phyloP scores from a whole-genome alignment of 2,329 filamentous ascomycete species.

The Anisogramma anomala region DNA sequence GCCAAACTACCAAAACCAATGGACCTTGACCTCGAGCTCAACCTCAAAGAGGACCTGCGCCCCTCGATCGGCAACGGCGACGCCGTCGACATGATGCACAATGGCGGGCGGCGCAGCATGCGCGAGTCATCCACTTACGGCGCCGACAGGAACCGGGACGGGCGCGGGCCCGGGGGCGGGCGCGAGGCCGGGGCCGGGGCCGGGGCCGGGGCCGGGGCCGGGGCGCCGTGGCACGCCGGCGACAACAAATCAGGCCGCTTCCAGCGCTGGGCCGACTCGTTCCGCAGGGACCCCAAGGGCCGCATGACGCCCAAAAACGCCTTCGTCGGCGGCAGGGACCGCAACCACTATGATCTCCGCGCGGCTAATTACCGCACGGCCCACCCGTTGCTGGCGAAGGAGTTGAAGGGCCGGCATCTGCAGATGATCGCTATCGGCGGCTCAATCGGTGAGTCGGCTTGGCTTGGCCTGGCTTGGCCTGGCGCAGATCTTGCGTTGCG shows the following conservation, averaged over 20 bases:
- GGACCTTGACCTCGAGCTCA: conserved; percentile 40
- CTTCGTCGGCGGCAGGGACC: conserved; percentile 21
- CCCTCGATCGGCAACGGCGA: conserved; percentile 35
- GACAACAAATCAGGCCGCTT: conserved; percentile 38
- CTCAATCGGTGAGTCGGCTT: conserved; percentile 53
- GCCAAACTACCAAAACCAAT: neutral
- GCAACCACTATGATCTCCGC: conserved; percentile 44
- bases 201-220: no score
- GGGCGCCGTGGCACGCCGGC: conserved; percentile 46
- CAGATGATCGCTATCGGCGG: conserved; percentile 98
- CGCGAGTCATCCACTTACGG: conserved; percentile 35
- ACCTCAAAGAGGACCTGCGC: conserved; percentile 42
- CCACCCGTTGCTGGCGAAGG: conserved; percentile 61
- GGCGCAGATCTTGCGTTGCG: neutral
- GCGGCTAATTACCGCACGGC: conserved; percentile 61
- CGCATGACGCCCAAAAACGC: conserved; percentile 32
- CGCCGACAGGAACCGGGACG: conserved; percentile 20
- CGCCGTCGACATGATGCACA: conserved; percentile 24
- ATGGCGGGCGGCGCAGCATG: conserved; percentile 21
- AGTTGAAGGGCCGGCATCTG: conserved; percentile 72
- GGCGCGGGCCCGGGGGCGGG: no score
- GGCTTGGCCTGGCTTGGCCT: no score
- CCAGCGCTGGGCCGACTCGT: conserved; percentile 45
- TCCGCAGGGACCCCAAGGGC: conserved; percentile 47
- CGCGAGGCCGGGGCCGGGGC: no score